Base-by-base conservation (phyloP, 2,329 filamentous ascomycete genomes). In the Cryphonectria radicalis region DNA sequence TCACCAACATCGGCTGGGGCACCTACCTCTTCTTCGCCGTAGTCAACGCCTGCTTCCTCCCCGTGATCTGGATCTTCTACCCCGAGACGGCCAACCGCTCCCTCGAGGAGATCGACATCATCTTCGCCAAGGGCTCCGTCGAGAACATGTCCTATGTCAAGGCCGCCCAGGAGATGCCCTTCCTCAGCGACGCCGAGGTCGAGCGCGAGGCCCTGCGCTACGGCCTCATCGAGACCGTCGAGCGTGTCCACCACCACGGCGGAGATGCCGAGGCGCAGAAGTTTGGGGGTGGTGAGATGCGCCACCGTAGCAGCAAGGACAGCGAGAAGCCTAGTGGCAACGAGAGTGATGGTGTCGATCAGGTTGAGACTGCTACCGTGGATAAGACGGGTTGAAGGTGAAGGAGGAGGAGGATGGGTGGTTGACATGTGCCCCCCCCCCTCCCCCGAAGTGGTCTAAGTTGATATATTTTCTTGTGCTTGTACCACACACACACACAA, bases 71-170 rank as follows among this genome's bases (percentile, higher is more conserved):
- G 76, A 80, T 87, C 72, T 83, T 86, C 74, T 87, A 86, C 73
- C 86, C 87, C 0, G 87, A 89, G 76, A 88, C 88, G 4, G 82
- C 84, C 75, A 77, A 79, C 74, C 85, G 87, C 10, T 88, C 84
- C 19, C 83, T 92, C 43, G 91, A 93, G 79, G 91, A 93, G 78
- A 89, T 93, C 80, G 91, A 93, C 76, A 84, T 88, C 70, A 90
- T 93, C 67, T 80, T 80, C 62, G 78, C 85, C 77, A 90, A 90
- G 81, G 88, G 87, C 14, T 84, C 83, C 74, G 78, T 83, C 42
- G 89, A 91, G 79, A 86, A 88, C 1, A 90, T 87, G 6, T 87
- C 84, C 5, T 90, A 90, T 73, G 88, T 91, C 68, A 82, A 82
- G 73, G 89, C 88, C 6, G 86, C 87, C 43, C 82, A 86, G 74